Evolutionary conservation across 345 rosid species (phyloP).

Genomic region (Passiflora organensis): DNA sequence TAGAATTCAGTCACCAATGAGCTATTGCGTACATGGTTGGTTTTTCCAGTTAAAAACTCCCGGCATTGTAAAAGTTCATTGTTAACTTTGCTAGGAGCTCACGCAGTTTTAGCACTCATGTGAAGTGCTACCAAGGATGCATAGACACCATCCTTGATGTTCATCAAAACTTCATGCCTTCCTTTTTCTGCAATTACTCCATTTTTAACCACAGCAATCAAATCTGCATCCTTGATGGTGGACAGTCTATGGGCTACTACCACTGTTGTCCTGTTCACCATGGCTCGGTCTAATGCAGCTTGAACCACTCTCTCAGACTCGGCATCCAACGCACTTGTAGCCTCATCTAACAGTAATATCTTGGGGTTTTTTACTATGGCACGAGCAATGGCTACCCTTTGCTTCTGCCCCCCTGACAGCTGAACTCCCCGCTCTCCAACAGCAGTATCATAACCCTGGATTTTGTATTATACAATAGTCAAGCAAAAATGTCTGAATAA

Average conservation of each 20-base stretch:
- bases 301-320: slow-evolving; percentile 19
- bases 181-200: slow-evolving; percentile 21
- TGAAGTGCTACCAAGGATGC: slow-evolving; percentile 17
- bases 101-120: neutral
- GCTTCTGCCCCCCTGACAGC: slow-evolving; percentile 18
- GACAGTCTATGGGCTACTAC: slow-evolving; percentile 16
- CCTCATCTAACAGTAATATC: slow-evolving; percentile 18
- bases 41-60: too few relatives aligned
- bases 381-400: slow-evolving; percentile 17
- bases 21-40: too few relatives aligned
- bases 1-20: too few relatives aligned
- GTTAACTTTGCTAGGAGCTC: too few relatives aligned
- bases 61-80: too few relatives aligned
- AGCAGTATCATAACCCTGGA: slow-evolving; percentile 17
- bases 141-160: slow-evolving; percentile 12
- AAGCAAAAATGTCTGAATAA: too few relatives aligned
- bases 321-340: slow-evolving; percentile 19
- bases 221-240: slow-evolving; percentile 15
- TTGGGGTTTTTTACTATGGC: slow-evolving; percentile 14
- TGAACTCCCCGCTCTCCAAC: slow-evolving; percentile 15
- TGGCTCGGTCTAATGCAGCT: slow-evolving; percentile 14
- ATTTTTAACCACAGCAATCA: slow-evolving; percentile 16
- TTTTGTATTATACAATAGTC: too few relatives aligned
- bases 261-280: slow-evolving; percentile 13
- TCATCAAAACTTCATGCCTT: slow-evolving; percentile 3